These are phyloP conservation scores for Solanum hybrid DNA, from an alignment of 305 asterid species.

Conservation along the genomic window DNA sequence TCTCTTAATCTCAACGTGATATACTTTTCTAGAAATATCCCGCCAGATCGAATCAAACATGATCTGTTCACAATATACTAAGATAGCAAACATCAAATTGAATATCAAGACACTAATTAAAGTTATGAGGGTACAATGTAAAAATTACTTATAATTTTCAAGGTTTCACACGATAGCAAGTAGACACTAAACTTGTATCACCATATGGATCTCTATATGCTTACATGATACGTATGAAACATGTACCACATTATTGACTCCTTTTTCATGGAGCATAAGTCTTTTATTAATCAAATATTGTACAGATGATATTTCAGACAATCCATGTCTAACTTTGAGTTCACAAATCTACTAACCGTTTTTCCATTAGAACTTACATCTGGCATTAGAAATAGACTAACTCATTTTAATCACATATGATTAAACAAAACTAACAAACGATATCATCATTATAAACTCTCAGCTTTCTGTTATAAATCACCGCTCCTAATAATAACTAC, in stretches of 20 bases:
- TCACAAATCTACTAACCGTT: background rate
- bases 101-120: background rate
- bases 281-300: too few species aligned
- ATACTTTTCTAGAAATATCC: background rate
- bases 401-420: background rate
- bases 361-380: background rate
- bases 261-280: background rate
- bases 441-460: background rate
- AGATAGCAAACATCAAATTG: background rate
- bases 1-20: background rate
- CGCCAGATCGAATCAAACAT: background rate
- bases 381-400: background rate
- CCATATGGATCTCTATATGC: background rate
- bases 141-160: too few species aligned
- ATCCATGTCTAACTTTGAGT: background rate
- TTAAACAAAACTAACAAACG: background rate
- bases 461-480: background rate
- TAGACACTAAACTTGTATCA: background rate
- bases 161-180: background rate
- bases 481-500: background rate
- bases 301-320: background rate
- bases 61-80: background rate
- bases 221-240: background rate
- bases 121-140: background rate
- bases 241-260: background rate